Base-by-base conservation (phyloP, 306 rosid genomes). In the Sophora flavescens region DNA sequence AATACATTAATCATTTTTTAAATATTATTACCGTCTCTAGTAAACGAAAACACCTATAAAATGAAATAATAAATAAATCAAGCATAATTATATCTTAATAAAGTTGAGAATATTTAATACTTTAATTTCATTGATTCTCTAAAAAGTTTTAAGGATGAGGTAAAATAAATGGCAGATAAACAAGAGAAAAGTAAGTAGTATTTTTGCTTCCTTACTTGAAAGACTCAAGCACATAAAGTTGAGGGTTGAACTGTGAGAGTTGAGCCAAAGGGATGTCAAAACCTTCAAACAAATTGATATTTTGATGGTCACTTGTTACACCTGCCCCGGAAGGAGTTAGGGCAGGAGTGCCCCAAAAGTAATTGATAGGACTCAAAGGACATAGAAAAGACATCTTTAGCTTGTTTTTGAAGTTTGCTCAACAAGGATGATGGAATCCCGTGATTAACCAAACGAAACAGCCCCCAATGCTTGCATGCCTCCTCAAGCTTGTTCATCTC, bases 391-490 rank as follows among this genome's bases (percentile, higher is more conserved):
- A 90, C 30, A 75, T 18, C 47, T 70, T 68, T 75, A 57, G 84
- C 77, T 28, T 56, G 52, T 38, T 67, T 70, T 1, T 74, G 79
- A 26, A 88, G 84, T 53, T 80, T 80, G 56, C 33, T 38, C 71
- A 88, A 22, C 3, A 90, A 61, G 36, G 81, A 58, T 33, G 62
- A 14, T 26, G 96, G 96, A 68, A 90, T 38, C 6, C 88, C 96
- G 35, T 90, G 96, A 78, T 86, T 86, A 14, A 85, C 87, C 87
- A 90, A 79, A 68, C 88, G 92, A 44, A 90, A 88, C 5, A 86
- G 1, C 1, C 96, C 92, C 91, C 91, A 90, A 5, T 76, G 45
- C 67, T 70, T 74, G 78, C 96, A 88, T 12, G 87, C 89, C 81
- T 85, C 85, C 1, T 38, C 87, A 12, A 86, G 76, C 61, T 60